These are phyloP conservation scores for Gnomoniopsis sp. DNA, from an alignment of 2,329 filamentous ascomycete genomes.

Conservation along the genomic window DNA sequence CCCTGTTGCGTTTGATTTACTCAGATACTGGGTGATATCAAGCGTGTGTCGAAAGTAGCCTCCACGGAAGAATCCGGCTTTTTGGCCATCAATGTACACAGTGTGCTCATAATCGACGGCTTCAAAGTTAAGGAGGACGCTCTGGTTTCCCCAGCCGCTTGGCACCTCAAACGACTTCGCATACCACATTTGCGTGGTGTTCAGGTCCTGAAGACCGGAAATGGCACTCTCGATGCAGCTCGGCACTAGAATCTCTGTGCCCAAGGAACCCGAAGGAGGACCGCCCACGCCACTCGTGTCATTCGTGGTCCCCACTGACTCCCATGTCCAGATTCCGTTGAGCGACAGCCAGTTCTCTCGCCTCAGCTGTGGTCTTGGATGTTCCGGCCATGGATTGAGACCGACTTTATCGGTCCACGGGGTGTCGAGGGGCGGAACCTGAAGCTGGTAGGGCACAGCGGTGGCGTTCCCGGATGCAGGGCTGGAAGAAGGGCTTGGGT, in stretches of 20 bases:
- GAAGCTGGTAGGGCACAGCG: constrained; percentile 30
- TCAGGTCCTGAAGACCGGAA: constrained; percentile 43
- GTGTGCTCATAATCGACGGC: constrained; percentile 56
- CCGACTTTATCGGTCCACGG: constrained; percentile 51
- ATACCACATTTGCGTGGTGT: constrained; percentile 45
- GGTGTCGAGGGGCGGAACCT: constrained; percentile 43
- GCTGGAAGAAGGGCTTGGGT: not conserved
- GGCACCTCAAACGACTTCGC: constrained; percentile 50
- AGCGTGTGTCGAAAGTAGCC: constrained; percentile 61
- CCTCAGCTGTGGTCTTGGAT: constrained; percentile 54
- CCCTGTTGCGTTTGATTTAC: constrained; percentile 21
- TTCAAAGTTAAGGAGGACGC: constrained; percentile 53
- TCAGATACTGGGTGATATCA: constrained; percentile 50
- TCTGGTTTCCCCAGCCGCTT: constrained; percentile 37
- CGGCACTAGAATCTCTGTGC: constrained; percentile 37
- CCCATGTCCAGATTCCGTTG: constrained; percentile 58
- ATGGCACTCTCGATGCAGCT: constrained; percentile 43
- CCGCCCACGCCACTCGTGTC: constrained; percentile 18
- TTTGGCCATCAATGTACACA: constrained; percentile 55
- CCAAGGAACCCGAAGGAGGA: constrained; percentile 26
- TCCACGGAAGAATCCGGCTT: constrained; percentile 52
- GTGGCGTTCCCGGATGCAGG: not conserved
- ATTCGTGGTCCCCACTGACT: constrained; percentile 26
- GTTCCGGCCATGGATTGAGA: constrained; percentile 53
- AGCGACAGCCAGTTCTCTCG: constrained; percentile 52